Conservation (phyloP, 345 rosid species). For the Hypericum perforatum region DNA sequence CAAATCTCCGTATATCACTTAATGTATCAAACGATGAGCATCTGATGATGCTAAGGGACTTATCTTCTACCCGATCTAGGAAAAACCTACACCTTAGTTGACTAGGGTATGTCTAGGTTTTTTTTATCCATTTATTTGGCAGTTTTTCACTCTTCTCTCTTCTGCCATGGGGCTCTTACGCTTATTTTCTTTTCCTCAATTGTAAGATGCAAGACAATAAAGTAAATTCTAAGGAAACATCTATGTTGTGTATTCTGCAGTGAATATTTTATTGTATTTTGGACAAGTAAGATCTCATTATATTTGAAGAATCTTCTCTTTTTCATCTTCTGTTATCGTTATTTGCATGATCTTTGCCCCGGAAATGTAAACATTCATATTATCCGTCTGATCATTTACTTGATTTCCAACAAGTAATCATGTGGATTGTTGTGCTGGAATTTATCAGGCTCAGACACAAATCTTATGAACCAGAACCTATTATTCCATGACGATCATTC, state of each 20-base stretch:
- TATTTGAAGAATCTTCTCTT: too few species aligned
- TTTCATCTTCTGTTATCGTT: too few species aligned
- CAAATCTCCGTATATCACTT: conserved; percentile 59
- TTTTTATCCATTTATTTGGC: background rate
- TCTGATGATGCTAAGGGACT: conserved; percentile 37
- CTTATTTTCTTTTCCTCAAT: background rate
- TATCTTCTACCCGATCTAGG: conserved; percentile 4
- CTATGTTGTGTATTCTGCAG: conserved; percentile 16
- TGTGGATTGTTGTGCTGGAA: too few species aligned
- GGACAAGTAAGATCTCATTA: background rate
- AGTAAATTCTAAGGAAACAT: conserved; percentile 11
- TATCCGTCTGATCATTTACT: too few species aligned
- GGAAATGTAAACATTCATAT: too few species aligned
- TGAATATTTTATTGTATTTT: conserved; percentile 15
- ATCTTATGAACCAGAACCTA: too few species aligned
- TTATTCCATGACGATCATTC: too few species aligned
- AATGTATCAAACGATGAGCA: conserved; percentile 73
- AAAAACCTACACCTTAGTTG: conserved; percentile 8
- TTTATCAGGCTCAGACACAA: too few species aligned
- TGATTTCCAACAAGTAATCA: too few species aligned
- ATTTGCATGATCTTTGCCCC: too few species aligned
- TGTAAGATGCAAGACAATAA: conserved; percentile 9
- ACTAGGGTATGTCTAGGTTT: background rate
- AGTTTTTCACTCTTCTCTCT: background rate
- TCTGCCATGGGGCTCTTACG: background rate